Evolutionary conservation across 148 eudicot species (phyloP).

Genomic region (Rhododendron griersonianum): DNA sequence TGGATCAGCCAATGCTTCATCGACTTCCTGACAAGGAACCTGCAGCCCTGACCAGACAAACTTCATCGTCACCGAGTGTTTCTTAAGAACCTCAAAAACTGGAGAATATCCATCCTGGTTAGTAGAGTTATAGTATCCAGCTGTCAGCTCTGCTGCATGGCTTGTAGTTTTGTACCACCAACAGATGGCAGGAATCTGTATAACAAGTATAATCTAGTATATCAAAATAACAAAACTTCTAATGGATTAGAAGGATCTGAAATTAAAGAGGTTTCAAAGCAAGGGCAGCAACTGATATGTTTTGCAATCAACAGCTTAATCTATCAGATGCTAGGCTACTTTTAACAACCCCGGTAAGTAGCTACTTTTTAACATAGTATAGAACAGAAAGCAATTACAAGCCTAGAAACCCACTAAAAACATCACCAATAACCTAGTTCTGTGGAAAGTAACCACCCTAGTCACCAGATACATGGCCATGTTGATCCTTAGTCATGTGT

Average conservation of each 20-base stretch:
- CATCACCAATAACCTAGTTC: neutral
- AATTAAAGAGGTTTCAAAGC: neutral
- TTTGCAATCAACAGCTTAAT: neutral
- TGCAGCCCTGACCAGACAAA: constrained; percentile 37
- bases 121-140: constrained; percentile 59
- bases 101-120: constrained; percentile 60
- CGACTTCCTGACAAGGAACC: constrained; percentile 30
- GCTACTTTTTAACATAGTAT: neutral
- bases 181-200: constrained; percentile 59
- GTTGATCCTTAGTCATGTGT: neutral
- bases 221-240: neutral
- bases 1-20: constrained; percentile 57
- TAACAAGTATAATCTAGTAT: neutral
- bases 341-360: neutral
- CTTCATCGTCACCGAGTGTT: constrained; percentile 42
- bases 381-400: neutral
- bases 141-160: constrained; percentile 76
- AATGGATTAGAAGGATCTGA: neutral
- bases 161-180: constrained; percentile 73
- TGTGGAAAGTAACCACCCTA: neutral
- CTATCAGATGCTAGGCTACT: neutral
- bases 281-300: neutral
- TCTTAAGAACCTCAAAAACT: constrained; percentile 46
- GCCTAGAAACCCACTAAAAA: neutral
- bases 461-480: neutral